Conservation (phyloP, 768 basidiomycete genomes). For the Lenzites betulinus region DNA sequence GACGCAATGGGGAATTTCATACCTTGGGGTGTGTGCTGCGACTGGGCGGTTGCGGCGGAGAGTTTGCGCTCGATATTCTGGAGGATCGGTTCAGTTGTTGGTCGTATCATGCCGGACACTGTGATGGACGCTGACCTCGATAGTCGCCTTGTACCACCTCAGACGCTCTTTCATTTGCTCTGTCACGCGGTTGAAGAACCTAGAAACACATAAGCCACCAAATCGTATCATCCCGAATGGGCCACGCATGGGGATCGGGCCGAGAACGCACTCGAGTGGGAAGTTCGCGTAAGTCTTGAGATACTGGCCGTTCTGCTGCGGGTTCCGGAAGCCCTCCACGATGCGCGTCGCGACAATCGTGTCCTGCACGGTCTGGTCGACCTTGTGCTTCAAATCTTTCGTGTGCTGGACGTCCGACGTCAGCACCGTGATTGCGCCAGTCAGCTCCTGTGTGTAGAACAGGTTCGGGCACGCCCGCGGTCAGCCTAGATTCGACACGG, state of each 20-base stretch:
- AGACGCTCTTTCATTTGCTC: conserved; percentile 72
- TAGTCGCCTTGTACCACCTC: conserved; percentile 77
- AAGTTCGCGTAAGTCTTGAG: conserved; percentile 81
- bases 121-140: conserved; percentile 54
- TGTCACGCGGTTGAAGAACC: conserved; percentile 74
- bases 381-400: conserved; percentile 71
- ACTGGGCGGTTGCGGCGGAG: conserved; percentile 61
- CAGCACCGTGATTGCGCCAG: conserved; percentile 60
- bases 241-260: background rate
- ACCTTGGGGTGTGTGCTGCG: conserved; percentile 79
- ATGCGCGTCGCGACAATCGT: conserved; percentile 76
- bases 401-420: conserved; percentile 68
- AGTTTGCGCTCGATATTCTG: conserved; percentile 87
- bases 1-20: conserved; percentile 11
- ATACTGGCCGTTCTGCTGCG: conserved; percentile 68
- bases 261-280: conserved; percentile 67
- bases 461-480: background rate
- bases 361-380: conserved; percentile 78
- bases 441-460: conserved; percentile 53
- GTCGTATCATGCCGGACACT: background rate
- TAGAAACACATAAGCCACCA: conserved; percentile 28
- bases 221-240: no score
- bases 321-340: conserved; percentile 76
- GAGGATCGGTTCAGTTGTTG: conserved; percentile 2
- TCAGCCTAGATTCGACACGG: background rate